phyloP scores from a whole-genome alignment of 2,329 filamentous ascomycete genomes.

The Diplodia mutila region DNA sequence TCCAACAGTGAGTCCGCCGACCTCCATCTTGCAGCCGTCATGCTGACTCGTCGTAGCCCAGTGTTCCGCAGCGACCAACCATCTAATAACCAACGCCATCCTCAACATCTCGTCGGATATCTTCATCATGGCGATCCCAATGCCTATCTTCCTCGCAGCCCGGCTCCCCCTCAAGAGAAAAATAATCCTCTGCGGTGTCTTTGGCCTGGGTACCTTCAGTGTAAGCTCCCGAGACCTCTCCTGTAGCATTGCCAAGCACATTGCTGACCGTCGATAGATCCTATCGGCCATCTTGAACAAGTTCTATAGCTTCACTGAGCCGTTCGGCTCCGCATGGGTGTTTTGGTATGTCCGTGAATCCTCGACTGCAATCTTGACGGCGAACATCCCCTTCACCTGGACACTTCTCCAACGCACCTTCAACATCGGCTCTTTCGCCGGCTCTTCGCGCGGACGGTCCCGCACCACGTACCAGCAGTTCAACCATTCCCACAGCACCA shows the following conservation, averaged over 20 bases:
- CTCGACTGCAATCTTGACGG: constrained; percentile 62
- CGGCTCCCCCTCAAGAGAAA: constrained; percentile 54
- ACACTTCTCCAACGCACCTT: constrained; percentile 58
- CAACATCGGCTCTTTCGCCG: constrained; percentile 37
- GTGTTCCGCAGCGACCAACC: constrained; percentile 48
- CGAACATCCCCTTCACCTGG: constrained; percentile 65
- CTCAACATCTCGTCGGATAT: constrained; percentile 53
- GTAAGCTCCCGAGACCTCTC: constrained; percentile 8
- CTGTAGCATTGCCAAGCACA: neutral
- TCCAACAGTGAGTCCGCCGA: constrained; percentile 28
- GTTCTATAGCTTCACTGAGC: constrained; percentile 62
- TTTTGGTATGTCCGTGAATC: constrained; percentile 64
- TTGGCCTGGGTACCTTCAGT: constrained; percentile 53
- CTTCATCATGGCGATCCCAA: constrained; percentile 51
- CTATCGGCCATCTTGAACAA: constrained; percentile 59
- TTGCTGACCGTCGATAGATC: neutral
- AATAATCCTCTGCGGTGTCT: constrained; percentile 57
- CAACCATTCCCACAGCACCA: constrained; percentile 2
- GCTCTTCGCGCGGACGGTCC: constrained; percentile 14
- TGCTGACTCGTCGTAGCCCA: constrained; percentile 37
- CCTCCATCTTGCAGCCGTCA: neutral
- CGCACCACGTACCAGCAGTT: constrained; percentile 21
- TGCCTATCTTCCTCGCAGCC: constrained; percentile 52
- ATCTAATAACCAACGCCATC: constrained; percentile 45
- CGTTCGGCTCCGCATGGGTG: constrained; percentile 60